Percentiles rank a stretch among this genome's conserved stretches.
Evolutionary conservation across 768 basidiomycete species (phyloP).

Genomic region (Leccinellum albellum): DNA sequence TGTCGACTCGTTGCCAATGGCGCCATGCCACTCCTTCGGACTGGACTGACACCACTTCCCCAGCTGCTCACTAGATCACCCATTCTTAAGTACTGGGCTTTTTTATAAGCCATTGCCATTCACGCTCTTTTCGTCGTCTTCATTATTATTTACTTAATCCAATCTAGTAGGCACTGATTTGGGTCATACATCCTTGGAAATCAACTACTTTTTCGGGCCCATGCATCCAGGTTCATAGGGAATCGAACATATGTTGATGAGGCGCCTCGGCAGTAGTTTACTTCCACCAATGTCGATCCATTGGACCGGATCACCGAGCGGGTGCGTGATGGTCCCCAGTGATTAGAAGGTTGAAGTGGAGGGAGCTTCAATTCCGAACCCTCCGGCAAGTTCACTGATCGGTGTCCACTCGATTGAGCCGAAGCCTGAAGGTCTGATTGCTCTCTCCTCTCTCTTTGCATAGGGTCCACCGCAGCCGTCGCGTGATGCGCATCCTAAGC

Average conservation of each 20-base stretch:
- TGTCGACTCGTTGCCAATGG: conserved; percentile 2
- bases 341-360: background rate
- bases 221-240: background rate
- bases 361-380: background rate
- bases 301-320: background rate
- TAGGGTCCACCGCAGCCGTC: background rate
- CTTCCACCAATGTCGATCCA: background rate
- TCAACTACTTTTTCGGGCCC: conserved; percentile 2
- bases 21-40: conserved; percentile 21
- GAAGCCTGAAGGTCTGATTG: too few species aligned
- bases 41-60: conserved; percentile 9
- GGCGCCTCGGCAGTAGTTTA: background rate
- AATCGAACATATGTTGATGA: background rate
- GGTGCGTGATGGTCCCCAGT: background rate
- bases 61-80: conserved; percentile 14
- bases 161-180: conserved; percentile 24
- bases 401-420: too few species aligned
- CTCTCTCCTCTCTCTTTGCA: too few species aligned
- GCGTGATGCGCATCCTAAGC: background rate
- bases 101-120: conserved; percentile 1
- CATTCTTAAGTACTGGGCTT: background rate
- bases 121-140: conserved; percentile 16
- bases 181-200: conserved; percentile 7
- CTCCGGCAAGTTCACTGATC: background rate
- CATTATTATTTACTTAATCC: conserved; percentile 27